phyloP scores from a whole-genome alignment of 148 eudicot species.

The Silene uniflora region DNA sequence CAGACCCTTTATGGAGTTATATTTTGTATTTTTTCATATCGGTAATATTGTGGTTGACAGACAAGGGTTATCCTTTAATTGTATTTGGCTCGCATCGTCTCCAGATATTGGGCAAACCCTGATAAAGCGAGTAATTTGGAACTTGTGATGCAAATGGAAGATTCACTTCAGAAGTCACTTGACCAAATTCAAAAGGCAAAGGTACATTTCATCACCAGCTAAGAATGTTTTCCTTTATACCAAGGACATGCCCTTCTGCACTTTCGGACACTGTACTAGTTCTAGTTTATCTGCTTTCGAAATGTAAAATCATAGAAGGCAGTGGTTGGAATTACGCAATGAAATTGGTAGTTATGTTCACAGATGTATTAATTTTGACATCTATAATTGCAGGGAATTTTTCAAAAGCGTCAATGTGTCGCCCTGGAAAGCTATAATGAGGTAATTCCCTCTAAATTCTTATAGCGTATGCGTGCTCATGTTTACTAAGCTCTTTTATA shows the following conservation, averaged over 20 bases:
- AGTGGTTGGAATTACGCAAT: too few relatives aligned
- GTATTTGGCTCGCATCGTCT: slow-evolving; percentile 7
- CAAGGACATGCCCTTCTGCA: too few relatives aligned
- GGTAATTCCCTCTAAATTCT: slow-evolving; percentile 16
- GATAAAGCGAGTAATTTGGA: slow-evolving; percentile 35
- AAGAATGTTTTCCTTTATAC: too few relatives aligned
- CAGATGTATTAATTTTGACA: not conserved
- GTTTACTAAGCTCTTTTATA: too few relatives aligned
- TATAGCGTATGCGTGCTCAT: too few relatives aligned
- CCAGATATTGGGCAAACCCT: slow-evolving; percentile 41
- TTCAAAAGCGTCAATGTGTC: slow-evolving; percentile 17
- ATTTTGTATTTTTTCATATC: too few relatives aligned
- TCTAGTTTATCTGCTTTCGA: too few relatives aligned
- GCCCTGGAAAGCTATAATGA: slow-evolving; percentile 22
- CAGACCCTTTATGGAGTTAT: too few relatives aligned
- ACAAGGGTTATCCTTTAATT: not conserved
- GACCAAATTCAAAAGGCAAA: slow-evolving; percentile 35
- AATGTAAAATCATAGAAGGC: too few relatives aligned
- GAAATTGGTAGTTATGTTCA: too few relatives aligned
- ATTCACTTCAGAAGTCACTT: slow-evolving; percentile 39
- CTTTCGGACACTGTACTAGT: too few relatives aligned
- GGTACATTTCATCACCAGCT: slow-evolving; percentile 22
- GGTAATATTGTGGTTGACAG: not conserved
- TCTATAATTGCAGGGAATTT: slow-evolving; percentile 17
- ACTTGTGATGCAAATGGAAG: slow-evolving; percentile 44